Conservation (phyloP, 192 early-diverging fungal species). For the Piromyces finnis region DNA sequence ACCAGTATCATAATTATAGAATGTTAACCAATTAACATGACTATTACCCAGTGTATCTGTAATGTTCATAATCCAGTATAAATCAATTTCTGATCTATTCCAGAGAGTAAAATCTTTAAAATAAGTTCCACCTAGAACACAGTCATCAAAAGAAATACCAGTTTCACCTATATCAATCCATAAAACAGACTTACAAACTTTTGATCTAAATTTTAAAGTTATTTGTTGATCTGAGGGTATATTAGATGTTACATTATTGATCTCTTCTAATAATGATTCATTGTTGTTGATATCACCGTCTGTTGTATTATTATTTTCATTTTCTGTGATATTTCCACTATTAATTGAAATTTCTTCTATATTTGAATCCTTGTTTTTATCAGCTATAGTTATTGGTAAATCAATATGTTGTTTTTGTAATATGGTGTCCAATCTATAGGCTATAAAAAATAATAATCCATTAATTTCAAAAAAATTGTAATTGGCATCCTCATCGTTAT, state of each 20-base stretch:
- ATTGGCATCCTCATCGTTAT: slow-evolving; percentile 32
- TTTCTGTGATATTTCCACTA: too few species aligned
- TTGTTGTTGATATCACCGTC: slow-evolving; percentile 4
- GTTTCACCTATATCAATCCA: slow-evolving; percentile 84
- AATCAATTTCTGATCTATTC: slow-evolving; percentile 77
- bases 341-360: too few species aligned
- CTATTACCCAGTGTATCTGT: background rate
- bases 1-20: slow-evolving; percentile 58
- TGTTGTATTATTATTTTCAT: background rate
- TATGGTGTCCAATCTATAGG: slow-evolving; percentile 11
- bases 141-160: slow-evolving; percentile 87
- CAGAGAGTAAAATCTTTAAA: slow-evolving; percentile 77
- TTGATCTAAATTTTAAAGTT: slow-evolving; percentile 58
- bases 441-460: slow-evolving; percentile 68
- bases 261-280: slow-evolving; percentile 14
- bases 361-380: background rate
- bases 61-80: slow-evolving; percentile 59
- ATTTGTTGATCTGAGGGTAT: slow-evolving; percentile 27
- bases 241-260: slow-evolving; percentile 23
- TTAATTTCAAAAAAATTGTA: slow-evolving; percentile 59
- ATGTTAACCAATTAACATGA: slow-evolving; percentile 35
- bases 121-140: slow-evolving; percentile 71
- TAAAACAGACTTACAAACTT: slow-evolving; percentile 74
- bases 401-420: background rate
- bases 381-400: background rate